Base-by-base conservation (phyloP, 768 basidiomycete genomes). In the Chlorophyllum brunneum region DNA sequence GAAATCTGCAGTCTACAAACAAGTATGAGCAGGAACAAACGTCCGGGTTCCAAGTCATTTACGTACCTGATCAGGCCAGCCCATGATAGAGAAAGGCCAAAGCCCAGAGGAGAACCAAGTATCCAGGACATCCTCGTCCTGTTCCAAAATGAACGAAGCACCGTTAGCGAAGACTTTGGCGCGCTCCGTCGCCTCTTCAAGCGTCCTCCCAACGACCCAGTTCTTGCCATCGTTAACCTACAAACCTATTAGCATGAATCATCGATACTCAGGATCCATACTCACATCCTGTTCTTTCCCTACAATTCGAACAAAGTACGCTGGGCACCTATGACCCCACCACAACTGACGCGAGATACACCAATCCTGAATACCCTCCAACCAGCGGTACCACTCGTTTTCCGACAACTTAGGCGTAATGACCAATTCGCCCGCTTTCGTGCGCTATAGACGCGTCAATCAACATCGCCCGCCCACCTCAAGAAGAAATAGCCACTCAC, bases 31-130 rank as follows among this genome's bases (percentile, higher is more conserved):
- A 40, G 47, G 20, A 56, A 49, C 11, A 16, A 8, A 42, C 49
- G 29, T 10, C 31, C 11, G 24, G 18, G 18, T 24, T 20, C 23
- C 11, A 11, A 23, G 10, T 4, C 11, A 47, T 9, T 13, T 16
- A 11, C 59, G 8, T 40, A 89, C 93, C 67, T 93, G 80, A n/a
- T 93, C 79, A 0, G 97, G 97, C 97, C 97, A 98, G 23, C 95
- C 97, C 78, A 94, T 79, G 63, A 92, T 98, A 1, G 94, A 95
- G 73, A 90, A 97, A 1, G 95, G 97, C 97, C 97, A 98, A 5
- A 98, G 71, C 34, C 83, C 97, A 41, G 94, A 97, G 0, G 95
- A 98, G 71, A 98, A 99, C 95, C 97, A 99, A 0, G 95, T 98
- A 70, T 99, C 97, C 11, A 99, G 79, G 1, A 99, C 95, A 65